Percentiles rank a stretch among this genome's conserved stretches.
These are phyloP conservation scores for Diaporthe helianthi DNA, from an alignment of 2,329 filamentous ascomycete species.

Conservation along the genomic window DNA sequence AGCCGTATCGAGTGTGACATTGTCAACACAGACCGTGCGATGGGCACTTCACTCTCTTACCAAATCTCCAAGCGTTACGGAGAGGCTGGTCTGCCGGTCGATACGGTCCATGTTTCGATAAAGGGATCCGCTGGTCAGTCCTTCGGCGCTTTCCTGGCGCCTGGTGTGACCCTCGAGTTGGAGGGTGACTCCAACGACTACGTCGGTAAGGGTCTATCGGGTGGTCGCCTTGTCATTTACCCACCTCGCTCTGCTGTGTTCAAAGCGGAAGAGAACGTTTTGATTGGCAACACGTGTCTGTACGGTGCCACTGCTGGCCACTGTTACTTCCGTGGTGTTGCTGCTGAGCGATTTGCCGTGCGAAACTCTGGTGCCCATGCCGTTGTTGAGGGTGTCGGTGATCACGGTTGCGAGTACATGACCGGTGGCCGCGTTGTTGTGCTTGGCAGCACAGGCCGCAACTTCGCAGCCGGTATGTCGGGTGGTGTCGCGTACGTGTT, in stretches of 20 bases:
- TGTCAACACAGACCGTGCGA: constrained; percentile 93
- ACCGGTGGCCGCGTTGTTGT: constrained; percentile 91
- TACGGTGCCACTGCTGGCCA: constrained; percentile 92
- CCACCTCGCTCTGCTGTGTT: constrained; percentile 89
- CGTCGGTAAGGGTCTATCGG: constrained; percentile 93
- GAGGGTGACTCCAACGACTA: constrained; percentile 98
- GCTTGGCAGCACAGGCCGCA: constrained; percentile 88
- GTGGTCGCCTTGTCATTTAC: constrained; percentile 91
- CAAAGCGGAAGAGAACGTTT: constrained; percentile 94
- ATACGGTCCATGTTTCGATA: constrained; percentile 95
- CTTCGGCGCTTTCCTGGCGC: constrained; percentile 92
- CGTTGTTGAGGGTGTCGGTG: constrained; percentile 95
- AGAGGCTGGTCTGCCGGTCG: constrained; percentile 85
- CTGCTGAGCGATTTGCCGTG: constrained; percentile 94
- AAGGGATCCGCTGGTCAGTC: constrained; percentile 96
- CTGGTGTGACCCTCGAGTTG: constrained; percentile 91
- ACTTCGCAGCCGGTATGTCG: constrained; percentile 98
- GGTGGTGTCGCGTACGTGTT: constrained; percentile 96
- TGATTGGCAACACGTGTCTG: constrained; percentile 92
- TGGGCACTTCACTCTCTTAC: constrained; percentile 94
- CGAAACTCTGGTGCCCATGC: constrained; percentile 95
- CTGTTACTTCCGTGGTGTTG: constrained; percentile 96
- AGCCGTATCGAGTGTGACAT: constrained; percentile 95
- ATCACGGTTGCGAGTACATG: constrained; percentile 99
- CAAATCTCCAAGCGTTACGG: constrained; percentile 94